Evolutionary conservation across 495 filamentous ascomycete species (phyloP).

Genomic region (Physcia stellaris): DNA sequence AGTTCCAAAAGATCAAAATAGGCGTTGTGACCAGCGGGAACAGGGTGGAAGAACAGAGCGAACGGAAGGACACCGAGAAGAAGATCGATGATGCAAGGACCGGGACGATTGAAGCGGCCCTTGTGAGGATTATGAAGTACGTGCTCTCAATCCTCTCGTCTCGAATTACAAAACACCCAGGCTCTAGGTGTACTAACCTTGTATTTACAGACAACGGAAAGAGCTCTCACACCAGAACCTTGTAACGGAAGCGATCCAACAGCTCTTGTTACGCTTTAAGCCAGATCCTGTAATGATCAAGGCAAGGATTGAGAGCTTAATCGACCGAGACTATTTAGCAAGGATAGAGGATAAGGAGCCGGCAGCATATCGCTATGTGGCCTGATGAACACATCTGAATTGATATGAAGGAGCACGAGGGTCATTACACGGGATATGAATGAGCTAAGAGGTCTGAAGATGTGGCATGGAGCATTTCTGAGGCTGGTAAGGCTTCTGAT

Average conservation of each 20-base stretch:
- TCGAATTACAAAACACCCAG: background rate
- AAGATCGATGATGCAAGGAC: slow-evolving; percentile 71
- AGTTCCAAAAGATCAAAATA: slow-evolving; percentile 74
- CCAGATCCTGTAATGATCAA: slow-evolving; percentile 90
- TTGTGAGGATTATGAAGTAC: slow-evolving; percentile 96
- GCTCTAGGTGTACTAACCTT: slow-evolving; percentile 7
- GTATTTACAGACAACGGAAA: slow-evolving; percentile 66
- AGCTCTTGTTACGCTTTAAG: slow-evolving; percentile 66
- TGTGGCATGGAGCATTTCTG: background rate
- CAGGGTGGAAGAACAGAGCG: slow-evolving; percentile 72
- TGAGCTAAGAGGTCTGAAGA: background rate
- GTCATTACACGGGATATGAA: background rate
- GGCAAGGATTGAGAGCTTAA: slow-evolving; percentile 81
- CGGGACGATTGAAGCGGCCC: slow-evolving; percentile 70
- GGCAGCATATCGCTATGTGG: slow-evolving; percentile 68
- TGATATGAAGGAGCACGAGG: background rate
- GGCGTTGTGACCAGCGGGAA: slow-evolving; percentile 57
- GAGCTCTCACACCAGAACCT: slow-evolving; percentile 66
- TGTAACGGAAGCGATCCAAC: slow-evolving; percentile 69
- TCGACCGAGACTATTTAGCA: slow-evolving; percentile 89
- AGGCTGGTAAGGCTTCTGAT: no score
- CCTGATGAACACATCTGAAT: slow-evolving; percentile 20
- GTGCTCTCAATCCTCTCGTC: slow-evolving; percentile 16
- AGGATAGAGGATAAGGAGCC: slow-evolving; percentile 54
- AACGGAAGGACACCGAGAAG: slow-evolving; percentile 75